A percentile compares a stretch with the other conserved stretches of the same genome.
These are phyloP conservation scores for Hysterium pulicare DNA, from an alignment of 2,329 filamentous ascomycete species.

Conservation along the genomic window DNA sequence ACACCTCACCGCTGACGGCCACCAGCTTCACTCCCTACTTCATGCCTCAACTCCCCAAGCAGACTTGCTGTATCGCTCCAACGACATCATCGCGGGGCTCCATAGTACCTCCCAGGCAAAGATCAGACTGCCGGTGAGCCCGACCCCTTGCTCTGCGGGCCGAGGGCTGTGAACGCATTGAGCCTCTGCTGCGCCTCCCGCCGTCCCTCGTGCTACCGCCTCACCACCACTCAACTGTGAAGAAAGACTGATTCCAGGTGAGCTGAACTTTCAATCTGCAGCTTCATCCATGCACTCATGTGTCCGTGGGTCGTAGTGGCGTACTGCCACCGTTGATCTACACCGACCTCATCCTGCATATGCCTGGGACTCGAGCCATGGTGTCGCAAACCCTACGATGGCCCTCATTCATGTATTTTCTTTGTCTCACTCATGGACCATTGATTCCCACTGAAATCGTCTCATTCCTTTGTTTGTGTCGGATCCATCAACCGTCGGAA, in stretches of 20 bases:
- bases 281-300: not conserved
- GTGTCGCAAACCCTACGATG: too few species aligned
- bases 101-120: constrained; percentile 1
- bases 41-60: too few species aligned
- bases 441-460: too few species aligned
- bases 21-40: constrained; percentile 3
- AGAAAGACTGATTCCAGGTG: not conserved
- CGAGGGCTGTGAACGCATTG: constrained; percentile 2
- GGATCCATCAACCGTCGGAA: too few species aligned
- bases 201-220: constrained; percentile 6
- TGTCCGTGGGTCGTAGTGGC: not conserved
- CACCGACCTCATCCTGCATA: too few species aligned
- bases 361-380: too few species aligned
- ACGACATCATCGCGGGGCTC: constrained; percentile 7
- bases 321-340: too few species aligned
- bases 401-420: too few species aligned
- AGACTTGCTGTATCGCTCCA: too few species aligned
- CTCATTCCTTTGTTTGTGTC: too few species aligned
- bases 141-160: not conserved
- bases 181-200: constrained; percentile 14
- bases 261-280: constrained; percentile 9
- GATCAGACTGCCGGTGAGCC: constrained; percentile 9
- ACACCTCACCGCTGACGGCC: not conserved
- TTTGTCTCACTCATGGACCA: too few species aligned
- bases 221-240: constrained; percentile 5